Conservation (phyloP, 2,329 filamentous ascomycete genomes). For the Xylariaceae sp. region DNA sequence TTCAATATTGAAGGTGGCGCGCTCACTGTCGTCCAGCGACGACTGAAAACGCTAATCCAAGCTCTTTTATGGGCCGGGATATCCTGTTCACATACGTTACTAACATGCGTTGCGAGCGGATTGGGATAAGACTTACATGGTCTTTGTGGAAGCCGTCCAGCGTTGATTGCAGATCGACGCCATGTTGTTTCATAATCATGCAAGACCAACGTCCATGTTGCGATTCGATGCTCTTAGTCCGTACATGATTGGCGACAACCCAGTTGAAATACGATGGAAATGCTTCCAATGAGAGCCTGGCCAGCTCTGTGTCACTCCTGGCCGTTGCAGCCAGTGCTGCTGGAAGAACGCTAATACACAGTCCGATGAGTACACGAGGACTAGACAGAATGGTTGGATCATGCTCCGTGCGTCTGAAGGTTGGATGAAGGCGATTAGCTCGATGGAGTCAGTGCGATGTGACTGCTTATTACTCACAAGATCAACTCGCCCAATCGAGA, state of each 20-base stretch:
- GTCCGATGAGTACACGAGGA: conserved; percentile 10
- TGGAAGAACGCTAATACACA: conserved; percentile 19
- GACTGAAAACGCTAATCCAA: conserved; percentile 17
- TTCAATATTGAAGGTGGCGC: conserved; percentile 15
- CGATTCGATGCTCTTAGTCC: conserved; percentile 14
- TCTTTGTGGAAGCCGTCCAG: conserved; percentile 17
- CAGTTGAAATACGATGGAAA: conserved; percentile 17
- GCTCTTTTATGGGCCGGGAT: conserved; percentile 13
- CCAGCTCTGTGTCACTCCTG: conserved; percentile 13
- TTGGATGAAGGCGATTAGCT: background rate
- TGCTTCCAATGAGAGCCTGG: conserved; percentile 12
- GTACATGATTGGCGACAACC: conserved; percentile 10
- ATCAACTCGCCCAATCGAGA: conserved; percentile 17
- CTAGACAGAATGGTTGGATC: conserved; percentile 14
- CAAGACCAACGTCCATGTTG: conserved; percentile 18
- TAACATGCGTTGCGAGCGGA: background rate
- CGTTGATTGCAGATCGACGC: conserved; percentile 5
- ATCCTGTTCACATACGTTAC: conserved; percentile 8
- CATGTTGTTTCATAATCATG: conserved; percentile 11
- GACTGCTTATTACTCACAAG: conserved; percentile 9
- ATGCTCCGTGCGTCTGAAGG: conserved; percentile 10
- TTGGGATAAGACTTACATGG: conserved; percentile 4
- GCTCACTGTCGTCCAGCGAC: conserved; percentile 15
- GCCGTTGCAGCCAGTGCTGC: conserved; percentile 18
- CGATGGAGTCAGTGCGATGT: background rate